Percentiles rank a stretch among this genome's conserved stretches.
Conservation (phyloP, 768 basidiomycete genomes). For the Leccinum boreale region DNA sequence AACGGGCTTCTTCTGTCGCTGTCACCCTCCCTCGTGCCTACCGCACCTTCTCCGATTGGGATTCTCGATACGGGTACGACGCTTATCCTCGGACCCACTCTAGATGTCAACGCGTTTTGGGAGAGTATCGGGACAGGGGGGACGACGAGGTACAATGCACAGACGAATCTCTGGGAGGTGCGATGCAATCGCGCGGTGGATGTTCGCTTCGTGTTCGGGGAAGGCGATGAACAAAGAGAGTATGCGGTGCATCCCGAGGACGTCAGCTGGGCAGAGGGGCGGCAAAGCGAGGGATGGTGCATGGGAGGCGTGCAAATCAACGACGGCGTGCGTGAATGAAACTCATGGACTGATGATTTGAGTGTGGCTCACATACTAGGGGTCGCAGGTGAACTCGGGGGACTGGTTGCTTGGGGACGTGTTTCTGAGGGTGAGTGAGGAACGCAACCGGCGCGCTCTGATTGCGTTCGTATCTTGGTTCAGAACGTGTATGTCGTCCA, state of each 20-base stretch:
- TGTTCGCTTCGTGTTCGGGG: conserved; percentile 45
- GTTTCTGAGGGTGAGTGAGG: conserved; percentile 46
- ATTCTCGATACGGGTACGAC: conserved; percentile 66
- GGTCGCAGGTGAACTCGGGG: conserved; percentile 44
- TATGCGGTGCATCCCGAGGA: conserved; percentile 51
- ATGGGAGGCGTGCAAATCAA: conserved; percentile 55
- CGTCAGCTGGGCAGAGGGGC: conserved; percentile 46
- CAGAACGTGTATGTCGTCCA: conserved; percentile 57
- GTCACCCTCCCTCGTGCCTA: conserved; percentile 43
- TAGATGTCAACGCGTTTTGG: conserved; percentile 55
- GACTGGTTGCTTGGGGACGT: conserved; percentile 64
- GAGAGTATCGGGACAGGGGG: conserved; percentile 40
- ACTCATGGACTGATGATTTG: neutral
- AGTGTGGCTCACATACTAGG: conserved; percentile 2
- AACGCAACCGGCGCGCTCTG: neutral
- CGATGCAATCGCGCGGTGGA: conserved; percentile 47
- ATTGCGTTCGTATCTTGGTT: conserved; percentile 2
- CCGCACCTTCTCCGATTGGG: conserved; percentile 43
- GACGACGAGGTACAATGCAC: conserved; percentile 34
- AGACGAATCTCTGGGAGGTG: conserved; percentile 45
- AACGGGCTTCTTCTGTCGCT: conserved; percentile 39
- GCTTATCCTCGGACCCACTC: conserved; percentile 49
- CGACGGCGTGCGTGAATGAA: conserved; percentile 38
- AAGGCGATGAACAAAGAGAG: conserved; percentile 30
- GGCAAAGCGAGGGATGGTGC: conserved; percentile 45